Base-by-base conservation (phyloP, 768 basidiomycete genomes). In the Russula sp. region DNA sequence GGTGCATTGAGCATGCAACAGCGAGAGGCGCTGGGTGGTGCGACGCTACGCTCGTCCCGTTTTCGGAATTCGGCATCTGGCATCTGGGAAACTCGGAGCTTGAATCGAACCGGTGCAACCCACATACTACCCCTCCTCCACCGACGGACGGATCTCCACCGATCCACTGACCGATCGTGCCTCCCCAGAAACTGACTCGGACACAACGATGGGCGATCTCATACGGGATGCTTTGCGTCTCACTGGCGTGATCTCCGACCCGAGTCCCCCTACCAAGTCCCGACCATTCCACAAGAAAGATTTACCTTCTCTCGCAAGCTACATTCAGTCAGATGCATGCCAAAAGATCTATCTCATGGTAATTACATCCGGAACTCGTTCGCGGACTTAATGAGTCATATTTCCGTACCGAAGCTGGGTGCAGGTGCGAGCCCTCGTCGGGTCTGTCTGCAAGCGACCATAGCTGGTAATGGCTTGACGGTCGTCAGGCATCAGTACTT, bases 401-500 rank as follows among this genome's bases (percentile, higher is more conserved):
- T 11, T 2, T 47, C 34, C 7, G 8, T 41, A 22, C 38, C n/a
- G 42, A 38, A 67, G 66, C 7, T 67, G 43, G 66, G 66, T 50
- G 66, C 66, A 61, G 66, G 66, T 67, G 38, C 55, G 64, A 20
- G 14, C 7, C 7, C 32, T 22, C 38, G 25, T 25, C 20, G 35
- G 35, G 16, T 52, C 39, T 22, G 16, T 52, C 39, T 22, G 32
- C 8, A 14, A n/a, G 56, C 11, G 56, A 55, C 18, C 50, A 35
- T 32, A 35, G 32, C 34, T 4, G 7, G n/a, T 56, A 32, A 34
- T 39, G 20, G 35, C n/a, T 57, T 6, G 4, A 11, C 8, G 1
- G 16, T 39, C 22, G 14, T 46, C 64, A 86, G 88, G 89, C 18
- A 80, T 90, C 51, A 88, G 86, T 64, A 91, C 89, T 7, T 79